Evolutionary conservation across 83 land plant species (phyloP).

Genomic region (Isoetes engelmannii): DNA sequence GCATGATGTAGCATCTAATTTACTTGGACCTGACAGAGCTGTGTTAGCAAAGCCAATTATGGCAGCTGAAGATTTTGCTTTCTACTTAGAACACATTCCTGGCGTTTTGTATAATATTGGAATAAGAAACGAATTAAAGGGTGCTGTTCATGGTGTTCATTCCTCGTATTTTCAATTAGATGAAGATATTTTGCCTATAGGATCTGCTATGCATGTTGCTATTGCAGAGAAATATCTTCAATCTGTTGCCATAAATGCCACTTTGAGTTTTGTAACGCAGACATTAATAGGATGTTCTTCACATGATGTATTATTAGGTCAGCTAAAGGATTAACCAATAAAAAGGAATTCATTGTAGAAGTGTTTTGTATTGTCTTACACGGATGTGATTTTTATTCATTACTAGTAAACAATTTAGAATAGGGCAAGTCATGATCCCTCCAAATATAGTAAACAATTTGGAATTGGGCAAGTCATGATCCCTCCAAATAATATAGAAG

Average conservation of each 20-base stretch:
- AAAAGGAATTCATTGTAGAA: no score
- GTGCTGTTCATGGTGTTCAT: slow-evolving; percentile 50
- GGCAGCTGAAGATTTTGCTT: slow-evolving; percentile 82
- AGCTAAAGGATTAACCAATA: no score
- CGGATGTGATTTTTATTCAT: no score
- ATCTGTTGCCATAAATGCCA: slow-evolving; percentile 18
- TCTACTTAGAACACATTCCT: slow-evolving; percentile 56
- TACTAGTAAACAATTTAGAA: no score
- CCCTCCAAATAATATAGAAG: no score
- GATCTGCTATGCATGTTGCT: slow-evolving; percentile 71
- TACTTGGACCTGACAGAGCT: slow-evolving; percentile 34
- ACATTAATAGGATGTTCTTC: no score
- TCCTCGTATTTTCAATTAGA: slow-evolving; percentile 66
- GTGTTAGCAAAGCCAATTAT: slow-evolving; percentile 35
- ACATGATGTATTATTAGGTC: no score
- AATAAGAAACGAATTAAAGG: slow-evolving; percentile 51
- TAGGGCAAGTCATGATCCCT: no score
- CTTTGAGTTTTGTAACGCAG: no score
- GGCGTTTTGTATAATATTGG: slow-evolving; percentile 55
- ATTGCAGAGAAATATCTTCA: slow-evolving; percentile 54
- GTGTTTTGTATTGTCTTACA: no score
- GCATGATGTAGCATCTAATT: slow-evolving; percentile 5
- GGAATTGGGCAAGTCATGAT: no score
- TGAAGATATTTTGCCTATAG: slow-evolving; percentile 52
- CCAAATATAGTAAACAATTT: no score